Base-by-base conservation (phyloP, 1,284 basidiomycete species). In the Moniliophthora roreri region DNA sequence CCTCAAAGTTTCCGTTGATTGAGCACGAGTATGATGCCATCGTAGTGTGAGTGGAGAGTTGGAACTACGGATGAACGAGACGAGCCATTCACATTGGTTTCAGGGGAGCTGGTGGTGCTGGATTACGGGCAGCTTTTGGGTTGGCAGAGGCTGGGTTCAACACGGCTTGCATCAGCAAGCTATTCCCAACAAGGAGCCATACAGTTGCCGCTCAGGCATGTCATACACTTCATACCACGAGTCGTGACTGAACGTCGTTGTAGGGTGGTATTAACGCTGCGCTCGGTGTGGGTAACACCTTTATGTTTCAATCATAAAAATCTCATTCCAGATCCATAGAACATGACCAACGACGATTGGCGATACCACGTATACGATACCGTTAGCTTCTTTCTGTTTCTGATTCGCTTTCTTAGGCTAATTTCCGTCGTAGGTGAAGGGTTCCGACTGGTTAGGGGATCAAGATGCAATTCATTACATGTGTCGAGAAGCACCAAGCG, bases 301-400 rank as follows among this genome's bases (percentile, higher is more conserved):
- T n/a, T n/a, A 77, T n/a, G 49, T 16, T 15, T 41, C 34, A 42
- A 20, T 2, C 48, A 21, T 39, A 39, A 41, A 47, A 10, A 36
- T 34, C 52, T 15, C n/a, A 28, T 6, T 21, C 28, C 6, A 36
- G 57, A n/a, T 50, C 40, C 45, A n/a, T 66, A 91, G 88, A 99
- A 99, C 80, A 96, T 97, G 93, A 96, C 94, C 11, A 95, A 98
- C 74, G 95, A 98, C 68, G 95, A 98, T 72, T 98, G 95, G 96
- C 80, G 97, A 74, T 99, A 97, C 97, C 96, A 99, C 73, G 98
- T 98, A 93, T 95, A 96, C 73, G 95, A 98, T 75, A 99, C 96
- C 52, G 96, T 91, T 66, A 63, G 84, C 69, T 32, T 26, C 34
- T 50, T 41, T 45, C 42, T 47, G 35, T 18, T 41, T 53, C 28